Base-by-base conservation (phyloP, 805 yeast species). In the Kuraishia floccosa region DNA sequence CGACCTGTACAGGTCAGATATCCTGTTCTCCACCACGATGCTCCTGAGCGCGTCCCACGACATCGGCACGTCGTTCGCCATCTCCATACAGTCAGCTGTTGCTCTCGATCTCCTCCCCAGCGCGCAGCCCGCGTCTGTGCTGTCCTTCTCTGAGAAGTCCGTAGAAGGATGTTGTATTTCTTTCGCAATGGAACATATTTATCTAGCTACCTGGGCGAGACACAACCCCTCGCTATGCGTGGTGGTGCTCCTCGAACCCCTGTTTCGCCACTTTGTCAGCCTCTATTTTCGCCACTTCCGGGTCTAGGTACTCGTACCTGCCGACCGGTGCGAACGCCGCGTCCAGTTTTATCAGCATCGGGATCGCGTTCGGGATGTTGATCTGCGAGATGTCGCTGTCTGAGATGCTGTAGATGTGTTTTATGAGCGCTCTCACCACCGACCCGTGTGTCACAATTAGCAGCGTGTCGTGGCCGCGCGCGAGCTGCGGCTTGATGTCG, bases 331-430 rank as follows among this genome's bases (percentile, higher is more conserved):
- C 53, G 49, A 62, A 63, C 15, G 58, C 44, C 30, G 63, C 68
- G 43, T 73, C 74, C 43, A 80, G 56, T 43, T 75, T 76, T 41
- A 80, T 59, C 30, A 75, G 76, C 54, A 82, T 62, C 28, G 94
- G 94, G 31, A 81, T 79, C 34, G 86, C 91, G 47, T 85, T 82
- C 18, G 93, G 91, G 33, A 82, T 78, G 58, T 82, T 81, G 39
- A 82, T 66, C 30, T 72, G 68, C 34, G 81, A 78, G 41, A 82
- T 81, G 29, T 72, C 80, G 3, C 65, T 71, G 45, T 78, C 85
- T 30, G 74, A 63, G 25, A 82, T 69, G 12, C 60, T 59, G 55
- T 76, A 80, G 40, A 82, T 50, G 42, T 76, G 65, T 54, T 81
- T 82, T 42, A 80, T 65, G 35, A 82, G 58, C 6, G 86, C 82